Base-by-base conservation (phyloP, 805 yeast genomes). In the Ogataea trehalophila region DNA sequence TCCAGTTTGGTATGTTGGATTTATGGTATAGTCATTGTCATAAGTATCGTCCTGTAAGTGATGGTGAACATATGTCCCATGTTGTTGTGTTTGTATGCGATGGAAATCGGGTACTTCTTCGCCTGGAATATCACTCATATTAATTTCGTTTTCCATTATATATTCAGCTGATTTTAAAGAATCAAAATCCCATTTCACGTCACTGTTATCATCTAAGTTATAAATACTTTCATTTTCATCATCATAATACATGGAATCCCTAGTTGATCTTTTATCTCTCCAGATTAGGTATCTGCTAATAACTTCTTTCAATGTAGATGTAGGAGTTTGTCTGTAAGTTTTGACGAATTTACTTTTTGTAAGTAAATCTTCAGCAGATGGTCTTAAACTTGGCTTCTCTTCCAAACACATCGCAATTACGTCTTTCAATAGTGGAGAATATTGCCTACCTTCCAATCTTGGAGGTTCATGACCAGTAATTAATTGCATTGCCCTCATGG, bases 401-500 rank as follows among this genome's bases (percentile, higher is more conserved):
- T 95, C 98, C 39, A 94, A 73, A 68, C 98, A 92, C 41, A 85
- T 69, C 0, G 99, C 97, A 44, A 95, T 83, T 47, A 89, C 80
- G 62, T 94, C 98, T 58, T 91, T 94, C 47, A 94, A 70, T 2
- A 76, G 66, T 0, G 86, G 63, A 0, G 95, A 79, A 63, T 87
- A 89, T 50, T 83, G 87, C 44, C 91, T 72, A 7, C 98, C 98
- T 62, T 94, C 99, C 47, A 94, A 71, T 51, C 99, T 76, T 4
- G 99, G 96, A 5, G 99, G 99, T 46, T 91, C 87, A 55, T 87
- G 88, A 55, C 90, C 87, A 0, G 97, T 87, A 43, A 94, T 90
- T 66, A 94, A 71, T 61, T 89, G 91, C 90, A 94, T 87, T 1
- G 97, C 99, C 69, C 96, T 77, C 71, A 86, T 73, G 0, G 97